These are phyloP conservation scores for Eucalyptus decipiens DNA, from an alignment of 345 rosid species.

Conservation along the genomic window DNA sequence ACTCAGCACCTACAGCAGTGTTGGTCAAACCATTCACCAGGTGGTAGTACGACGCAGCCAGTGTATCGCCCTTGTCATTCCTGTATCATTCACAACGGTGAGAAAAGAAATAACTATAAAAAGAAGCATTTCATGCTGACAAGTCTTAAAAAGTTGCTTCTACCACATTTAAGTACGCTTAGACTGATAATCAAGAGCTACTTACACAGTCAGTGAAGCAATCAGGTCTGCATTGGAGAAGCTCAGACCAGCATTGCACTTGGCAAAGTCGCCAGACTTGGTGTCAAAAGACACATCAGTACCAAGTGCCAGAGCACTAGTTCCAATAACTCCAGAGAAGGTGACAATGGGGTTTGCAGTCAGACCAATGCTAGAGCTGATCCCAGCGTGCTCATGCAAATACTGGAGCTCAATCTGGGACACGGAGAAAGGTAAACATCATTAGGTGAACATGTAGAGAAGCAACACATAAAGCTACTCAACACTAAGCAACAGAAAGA, in stretches of 20 bases:
- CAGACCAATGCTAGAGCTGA: conserved; percentile 74
- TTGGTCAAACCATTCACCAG: conserved; percentile 37
- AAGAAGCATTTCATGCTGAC: neutral
- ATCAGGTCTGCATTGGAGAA: conserved; percentile 57
- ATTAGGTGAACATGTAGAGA: neutral
- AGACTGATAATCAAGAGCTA: neutral
- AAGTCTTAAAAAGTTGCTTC: neutral
- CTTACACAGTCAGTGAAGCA: conserved; percentile 72
- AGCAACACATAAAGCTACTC: neutral
- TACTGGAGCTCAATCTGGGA: conserved; percentile 82
- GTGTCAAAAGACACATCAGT: conserved; percentile 77
- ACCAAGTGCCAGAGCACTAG: conserved; percentile 47
- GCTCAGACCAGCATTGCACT: conserved; percentile 73
- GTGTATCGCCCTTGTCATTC: conserved; percentile 67
- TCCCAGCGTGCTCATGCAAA: conserved; percentile 78
- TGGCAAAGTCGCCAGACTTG: conserved; percentile 62
- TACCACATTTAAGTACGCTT: neutral
- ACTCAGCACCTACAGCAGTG: conserved; percentile 83
- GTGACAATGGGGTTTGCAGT: conserved; percentile 72
- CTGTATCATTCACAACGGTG: conserved; percentile 8
- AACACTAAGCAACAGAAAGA: neutral
- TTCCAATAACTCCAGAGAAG: conserved; percentile 77
- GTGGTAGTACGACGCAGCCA: conserved; percentile 74
- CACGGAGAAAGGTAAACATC: neutral
- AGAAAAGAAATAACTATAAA: neutral